Base-by-base conservation (phyloP, 2,329 filamentous ascomycete genomes). In the Verticillium isaacii region DNA sequence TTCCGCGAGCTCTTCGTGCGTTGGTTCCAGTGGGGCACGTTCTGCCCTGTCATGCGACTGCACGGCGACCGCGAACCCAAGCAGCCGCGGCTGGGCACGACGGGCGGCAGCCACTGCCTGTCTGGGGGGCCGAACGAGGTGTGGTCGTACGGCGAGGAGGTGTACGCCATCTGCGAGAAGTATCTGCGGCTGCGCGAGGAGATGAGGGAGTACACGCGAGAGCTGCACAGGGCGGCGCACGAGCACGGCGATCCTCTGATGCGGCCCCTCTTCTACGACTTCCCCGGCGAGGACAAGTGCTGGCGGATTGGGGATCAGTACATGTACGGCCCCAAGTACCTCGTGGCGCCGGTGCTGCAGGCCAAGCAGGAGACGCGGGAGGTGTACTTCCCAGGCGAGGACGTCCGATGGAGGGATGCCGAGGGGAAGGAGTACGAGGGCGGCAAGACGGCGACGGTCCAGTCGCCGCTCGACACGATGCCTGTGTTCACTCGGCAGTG, bases 21-120 rank as follows among this genome's bases (percentile, higher is more conserved):
- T 1, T 90, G 87, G 88, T 90, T 90, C 70, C 87, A 89, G 67
- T 90, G 86, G 85, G 87, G 83, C 1, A 75, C 85, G 0, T 89
- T 87, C 67, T 88, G 85, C 62, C 87, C 87, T 0, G 87, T 90
- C 1, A 87, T 90, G 81, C 75, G 88, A 2, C 76, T 89, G 0
- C 87, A 90, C 66, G 88, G 88, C 7, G 85, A 89, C 68, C 80
- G 87, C 0, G 85, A 88, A 69, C 88, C 87, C 0, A 78, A 72
- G 55, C 75, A 76, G 65, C 70, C 63, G 5, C 64, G 63, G 39
- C 61, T 63, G 12, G 64, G 64, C 4, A 65, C 63, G 8, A 66
- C 64, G 1, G 64, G 64, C 5, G 64, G 64, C 5, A 60, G 61
- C 3, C 59, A 60, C 78, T 80, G 64, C 69, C 78, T 61, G 66